These are phyloP conservation scores for Porogramme epimiltina DNA, from an alignment of 1,284 basidiomycete species.

Conservation along the genomic window DNA sequence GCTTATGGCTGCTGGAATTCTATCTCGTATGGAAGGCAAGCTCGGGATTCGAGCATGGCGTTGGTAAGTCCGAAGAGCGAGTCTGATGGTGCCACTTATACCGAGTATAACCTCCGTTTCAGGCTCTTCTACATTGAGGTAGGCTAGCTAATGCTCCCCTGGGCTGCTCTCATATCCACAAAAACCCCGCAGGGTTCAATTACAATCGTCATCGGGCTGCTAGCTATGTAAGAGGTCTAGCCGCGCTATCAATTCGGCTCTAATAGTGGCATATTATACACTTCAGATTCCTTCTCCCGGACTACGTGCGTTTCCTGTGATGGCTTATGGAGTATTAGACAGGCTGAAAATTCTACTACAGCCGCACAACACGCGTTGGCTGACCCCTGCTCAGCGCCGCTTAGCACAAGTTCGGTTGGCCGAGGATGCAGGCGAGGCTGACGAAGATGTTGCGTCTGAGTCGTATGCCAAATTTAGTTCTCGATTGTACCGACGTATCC, in stretches of 20 bases:
- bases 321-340: not conserved
- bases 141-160: constrained; percentile 6
- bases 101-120: not conserved
- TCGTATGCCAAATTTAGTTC: constrained; percentile 42
- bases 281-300: constrained; percentile 44
- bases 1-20: constrained; percentile 71
- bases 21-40: constrained; percentile 70
- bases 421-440: constrained; percentile 75
- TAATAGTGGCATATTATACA: not conserved
- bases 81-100: not conserved
- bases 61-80: constrained; percentile 43
- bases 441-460: constrained; percentile 54
- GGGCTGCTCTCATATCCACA: not conserved
- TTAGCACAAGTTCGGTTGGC: constrained; percentile 73
- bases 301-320: constrained; percentile 44
- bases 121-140: constrained; percentile 69
- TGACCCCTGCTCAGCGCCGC: constrained; percentile 56
- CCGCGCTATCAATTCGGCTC: no score
- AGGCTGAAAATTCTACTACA: constrained; percentile 23
- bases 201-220: constrained; percentile 56
- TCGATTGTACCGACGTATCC: not conserved
- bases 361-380: constrained; percentile 70
- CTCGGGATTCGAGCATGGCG: constrained; percentile 72
- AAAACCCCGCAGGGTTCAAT: constrained; percentile 47
- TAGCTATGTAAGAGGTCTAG: constrained; percentile 54